Percentiles rank a stretch among this genome's conserved stretches.
Evolutionary conservation across 225 moss, liverwort and hornwort genomes (phyloP).

Genomic region (Thuidium tamariscinum): DNA sequence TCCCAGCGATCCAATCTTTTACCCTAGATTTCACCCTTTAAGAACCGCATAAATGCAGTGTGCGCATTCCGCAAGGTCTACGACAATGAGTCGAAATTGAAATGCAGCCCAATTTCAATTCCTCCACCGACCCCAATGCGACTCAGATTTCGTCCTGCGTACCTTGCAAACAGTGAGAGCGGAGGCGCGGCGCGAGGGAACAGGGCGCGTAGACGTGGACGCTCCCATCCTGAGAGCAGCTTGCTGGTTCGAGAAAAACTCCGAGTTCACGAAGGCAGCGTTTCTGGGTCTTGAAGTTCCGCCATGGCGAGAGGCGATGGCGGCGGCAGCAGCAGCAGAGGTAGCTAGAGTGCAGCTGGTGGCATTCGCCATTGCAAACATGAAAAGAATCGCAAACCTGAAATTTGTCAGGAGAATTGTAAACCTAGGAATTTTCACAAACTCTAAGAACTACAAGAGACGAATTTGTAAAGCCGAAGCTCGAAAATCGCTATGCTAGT

Average conservation of each 20-base stretch:
- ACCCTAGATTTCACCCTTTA: background rate
- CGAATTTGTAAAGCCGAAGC: background rate
- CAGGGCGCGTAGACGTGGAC: background rate
- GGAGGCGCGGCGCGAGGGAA: background rate
- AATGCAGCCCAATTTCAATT: background rate
- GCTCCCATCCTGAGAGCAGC: background rate
- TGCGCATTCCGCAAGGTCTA: background rate
- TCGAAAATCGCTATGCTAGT: background rate
- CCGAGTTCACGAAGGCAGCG: conserved; percentile 8
- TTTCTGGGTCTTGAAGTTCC: background rate
- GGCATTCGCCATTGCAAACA: conserved; percentile 1
- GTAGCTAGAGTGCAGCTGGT: background rate
- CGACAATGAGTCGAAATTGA: background rate
- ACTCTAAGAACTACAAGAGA: no score
- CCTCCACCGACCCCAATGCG: background rate
- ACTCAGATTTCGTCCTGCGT: background rate
- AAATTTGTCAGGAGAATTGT: no score
- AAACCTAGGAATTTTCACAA: background rate
- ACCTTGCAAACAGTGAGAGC: conserved; percentile 13
- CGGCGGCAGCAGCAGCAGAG: background rate
- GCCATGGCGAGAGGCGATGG: background rate
- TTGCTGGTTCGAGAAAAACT: conserved; percentile 4
- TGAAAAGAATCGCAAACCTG: background rate
- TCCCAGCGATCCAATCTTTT: background rate
- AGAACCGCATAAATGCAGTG: background rate